A percentile compares a stretch with the other conserved stretches of the same genome.
Conservation (phyloP, 2,329 filamentous ascomycete genomes). For the Alternaria angustiovoidea region DNA sequence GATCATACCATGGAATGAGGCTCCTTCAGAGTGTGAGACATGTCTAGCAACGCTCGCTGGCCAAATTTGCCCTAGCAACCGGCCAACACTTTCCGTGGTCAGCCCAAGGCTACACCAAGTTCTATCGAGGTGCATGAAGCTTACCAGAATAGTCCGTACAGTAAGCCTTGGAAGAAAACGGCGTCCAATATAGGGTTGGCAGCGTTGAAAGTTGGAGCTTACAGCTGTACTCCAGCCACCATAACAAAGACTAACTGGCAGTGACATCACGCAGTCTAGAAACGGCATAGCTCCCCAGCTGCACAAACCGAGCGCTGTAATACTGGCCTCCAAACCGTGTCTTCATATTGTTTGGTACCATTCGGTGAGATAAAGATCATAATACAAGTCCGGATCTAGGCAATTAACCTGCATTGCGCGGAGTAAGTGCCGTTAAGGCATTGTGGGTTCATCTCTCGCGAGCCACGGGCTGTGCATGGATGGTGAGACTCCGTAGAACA, state of each 20-base stretch:
- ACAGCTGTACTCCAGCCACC: conserved; percentile 15
- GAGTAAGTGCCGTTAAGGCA: background rate
- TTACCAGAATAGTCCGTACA: conserved; percentile 24
- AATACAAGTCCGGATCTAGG: background rate
- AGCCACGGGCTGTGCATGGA: background rate
- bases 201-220: background rate
- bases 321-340: background rate
- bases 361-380: background rate
- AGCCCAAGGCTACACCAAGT: conserved; percentile 18
- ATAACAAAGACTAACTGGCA: conserved; percentile 5
- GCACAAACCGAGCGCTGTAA: background rate
- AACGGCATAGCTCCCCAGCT: background rate
- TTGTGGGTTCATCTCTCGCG: background rate
- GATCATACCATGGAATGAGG: conserved; percentile 26
- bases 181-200: conserved; percentile 13
- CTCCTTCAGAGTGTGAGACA: conserved; percentile 23
- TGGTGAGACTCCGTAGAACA: background rate
- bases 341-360: background rate
- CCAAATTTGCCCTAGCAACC: conserved; percentile 25
- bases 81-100: conserved; percentile 7
- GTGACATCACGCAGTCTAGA: background rate
- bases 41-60: conserved; percentile 21
- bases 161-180: conserved; percentile 23
- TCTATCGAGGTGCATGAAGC: conserved; percentile 22
- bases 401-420: background rate